These are phyloP conservation scores for Hyaloscypha hepaticicola DNA, from an alignment of 495 filamentous ascomycete species.

Conservation along the genomic window DNA sequence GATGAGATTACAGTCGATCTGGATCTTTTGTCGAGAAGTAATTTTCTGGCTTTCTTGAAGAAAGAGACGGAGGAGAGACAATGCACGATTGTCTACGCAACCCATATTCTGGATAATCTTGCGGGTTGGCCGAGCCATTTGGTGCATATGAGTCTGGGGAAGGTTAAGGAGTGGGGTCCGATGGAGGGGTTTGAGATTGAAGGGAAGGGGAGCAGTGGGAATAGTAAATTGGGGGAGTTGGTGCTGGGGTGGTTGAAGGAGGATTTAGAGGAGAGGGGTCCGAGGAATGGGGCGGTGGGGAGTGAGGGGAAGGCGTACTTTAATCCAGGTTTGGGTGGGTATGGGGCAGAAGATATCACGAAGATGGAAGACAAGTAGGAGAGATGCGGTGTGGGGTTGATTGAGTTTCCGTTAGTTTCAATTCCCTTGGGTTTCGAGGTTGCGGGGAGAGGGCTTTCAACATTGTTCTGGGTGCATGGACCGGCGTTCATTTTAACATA, in stretches of 20 bases:
- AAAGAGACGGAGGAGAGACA: slow-evolving; percentile 76
- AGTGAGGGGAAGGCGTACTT: slow-evolving; percentile 72
- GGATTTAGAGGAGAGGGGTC: slow-evolving; percentile 79
- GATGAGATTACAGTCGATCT: slow-evolving; percentile 98
- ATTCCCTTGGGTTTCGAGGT: neutral
- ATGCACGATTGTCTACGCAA: slow-evolving; percentile 96
- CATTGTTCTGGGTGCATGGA: neutral
- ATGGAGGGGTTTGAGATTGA: slow-evolving; percentile 47
- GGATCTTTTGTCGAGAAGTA: slow-evolving; percentile 76
- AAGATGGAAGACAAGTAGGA: slow-evolving; percentile 9
- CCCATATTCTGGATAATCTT: slow-evolving; percentile 92
- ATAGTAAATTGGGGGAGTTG: slow-evolving; percentile 76
- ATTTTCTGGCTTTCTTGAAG: slow-evolving; percentile 86
- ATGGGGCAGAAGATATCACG: slow-evolving; percentile 65
- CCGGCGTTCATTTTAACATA: neutral
- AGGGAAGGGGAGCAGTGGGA: slow-evolving; percentile 50
- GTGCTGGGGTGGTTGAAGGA: slow-evolving; percentile 85
- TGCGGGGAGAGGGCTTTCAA: neutral
- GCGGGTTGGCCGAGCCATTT: slow-evolving; percentile 92
- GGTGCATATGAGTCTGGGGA: slow-evolving; percentile 89
- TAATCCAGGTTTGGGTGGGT: slow-evolving; percentile 72
- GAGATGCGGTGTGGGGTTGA: neutral
- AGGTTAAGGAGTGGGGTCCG: slow-evolving; percentile 78
- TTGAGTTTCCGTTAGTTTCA: neutral
- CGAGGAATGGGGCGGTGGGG: slow-evolving; percentile 57